Percentiles rank a stretch among this genome's conserved stretches.
Conservation (phyloP, 441 rosid genomes). For the Viola pubescens region DNA sequence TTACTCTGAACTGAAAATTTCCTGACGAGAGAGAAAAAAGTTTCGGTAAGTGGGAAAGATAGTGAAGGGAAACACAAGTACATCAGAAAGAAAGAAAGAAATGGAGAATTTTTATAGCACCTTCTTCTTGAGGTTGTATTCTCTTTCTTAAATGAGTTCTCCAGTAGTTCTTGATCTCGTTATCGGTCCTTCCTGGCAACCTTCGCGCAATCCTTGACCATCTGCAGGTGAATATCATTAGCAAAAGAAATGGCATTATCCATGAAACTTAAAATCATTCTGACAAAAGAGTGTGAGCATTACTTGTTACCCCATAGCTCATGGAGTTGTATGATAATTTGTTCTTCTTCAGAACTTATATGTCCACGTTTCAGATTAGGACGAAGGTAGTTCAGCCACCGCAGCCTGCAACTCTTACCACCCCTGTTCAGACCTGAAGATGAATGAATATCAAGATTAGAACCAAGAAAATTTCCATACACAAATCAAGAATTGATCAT, state of each 20-base stretch:
- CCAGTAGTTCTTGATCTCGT: constrained; percentile 77
- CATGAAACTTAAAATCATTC: neutral
- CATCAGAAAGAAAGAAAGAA: neutral
- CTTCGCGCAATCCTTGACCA: constrained; percentile 68
- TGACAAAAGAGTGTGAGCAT: neutral
- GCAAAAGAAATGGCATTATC: neutral
- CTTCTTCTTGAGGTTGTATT: constrained; percentile 34
- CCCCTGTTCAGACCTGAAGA: constrained; percentile 53
- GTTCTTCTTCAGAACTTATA: constrained; percentile 52
- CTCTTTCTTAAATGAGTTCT: constrained; percentile 55
- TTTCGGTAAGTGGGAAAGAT: constrained; percentile 1
- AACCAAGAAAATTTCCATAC: neutral
- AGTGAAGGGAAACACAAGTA: neutral
- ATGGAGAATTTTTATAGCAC: constrained; percentile 11
- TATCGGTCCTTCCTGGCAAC: constrained; percentile 77
- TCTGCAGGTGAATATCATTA: constrained; percentile 21
- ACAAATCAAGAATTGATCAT: neutral
- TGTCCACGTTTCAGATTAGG: constrained; percentile 52
- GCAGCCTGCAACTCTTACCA: constrained; percentile 70
- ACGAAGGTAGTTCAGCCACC: constrained; percentile 68
- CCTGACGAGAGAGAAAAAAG: constrained; percentile 1
- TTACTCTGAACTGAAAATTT: constrained; percentile 13
- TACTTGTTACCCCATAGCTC: constrained; percentile 68
- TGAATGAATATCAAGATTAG: neutral
- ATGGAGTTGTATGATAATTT: constrained; percentile 46